A percentile compares a stretch with the other conserved stretches of the same genome.
Conservation (phyloP, 176 grass and related monocot genomes). For the Typha latifolia region DNA sequence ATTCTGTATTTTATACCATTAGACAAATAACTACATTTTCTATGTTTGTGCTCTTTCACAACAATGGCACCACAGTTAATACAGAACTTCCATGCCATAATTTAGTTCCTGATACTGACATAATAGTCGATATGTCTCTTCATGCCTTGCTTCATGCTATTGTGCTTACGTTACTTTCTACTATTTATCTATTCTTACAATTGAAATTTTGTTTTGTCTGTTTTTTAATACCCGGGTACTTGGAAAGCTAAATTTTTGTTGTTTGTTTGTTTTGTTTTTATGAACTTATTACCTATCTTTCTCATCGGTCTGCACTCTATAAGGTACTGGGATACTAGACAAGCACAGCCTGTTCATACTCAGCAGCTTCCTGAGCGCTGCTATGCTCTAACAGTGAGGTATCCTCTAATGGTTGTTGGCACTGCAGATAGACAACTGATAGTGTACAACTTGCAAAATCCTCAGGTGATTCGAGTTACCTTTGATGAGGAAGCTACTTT, state of each 20-base stretch:
- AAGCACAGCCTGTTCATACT: slow-evolving; percentile 68
- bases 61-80: no score
- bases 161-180: background rate
- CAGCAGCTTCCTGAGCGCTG: slow-evolving; percentile 82
- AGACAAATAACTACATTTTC: no score
- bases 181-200: background rate
- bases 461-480: slow-evolving; percentile 47
- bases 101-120: no score
- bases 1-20: no score
- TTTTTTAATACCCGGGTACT: no score
- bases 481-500: background rate
- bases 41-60: no score
- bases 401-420: slow-evolving; percentile 94
- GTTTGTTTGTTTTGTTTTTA: background rate
- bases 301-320: background rate
- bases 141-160: background rate
- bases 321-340: slow-evolving; percentile 96
- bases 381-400: slow-evolving; percentile 76
- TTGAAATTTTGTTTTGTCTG: no score
- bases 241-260: no score
- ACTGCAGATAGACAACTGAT: slow-evolving; percentile 75
- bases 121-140: no score
- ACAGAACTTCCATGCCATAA: no score
- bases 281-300: background rate
- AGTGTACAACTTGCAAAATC: slow-evolving; percentile 93